Evolutionary conservation across 495 filamentous ascomycete species (phyloP).

Genomic region (Parachaetomium inaequale): DNA sequence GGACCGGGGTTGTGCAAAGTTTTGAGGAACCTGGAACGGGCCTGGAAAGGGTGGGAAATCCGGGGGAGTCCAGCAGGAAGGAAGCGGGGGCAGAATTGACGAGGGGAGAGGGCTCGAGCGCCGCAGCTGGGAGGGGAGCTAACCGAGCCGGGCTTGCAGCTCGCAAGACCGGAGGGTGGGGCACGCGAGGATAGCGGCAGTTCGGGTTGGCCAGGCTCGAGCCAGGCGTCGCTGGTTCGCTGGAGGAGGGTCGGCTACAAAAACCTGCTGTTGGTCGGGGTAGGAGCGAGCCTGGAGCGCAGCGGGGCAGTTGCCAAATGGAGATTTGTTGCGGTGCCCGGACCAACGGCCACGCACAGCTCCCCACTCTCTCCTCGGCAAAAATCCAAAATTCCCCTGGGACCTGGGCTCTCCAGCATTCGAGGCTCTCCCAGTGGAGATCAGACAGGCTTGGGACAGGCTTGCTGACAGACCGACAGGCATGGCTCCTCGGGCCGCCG

Average conservation of each 20-base stretch:
- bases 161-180: not conserved
- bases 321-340: not conserved
- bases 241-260: not conserved
- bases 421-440: not conserved
- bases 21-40: not conserved
- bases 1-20: not conserved
- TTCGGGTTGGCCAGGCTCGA: not conserved
- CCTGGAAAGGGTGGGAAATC: not conserved
- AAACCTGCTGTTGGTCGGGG: not conserved
- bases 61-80: not conserved
- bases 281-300: not conserved
- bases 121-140: not conserved
- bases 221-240: not conserved
- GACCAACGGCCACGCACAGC: not conserved
- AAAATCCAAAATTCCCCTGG: not conserved
- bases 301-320: not conserved
- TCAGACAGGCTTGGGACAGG: not conserved
- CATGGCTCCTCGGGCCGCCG: not conserved
- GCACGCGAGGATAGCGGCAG: not conserved
- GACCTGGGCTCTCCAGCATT: not conserved
- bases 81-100: not conserved
- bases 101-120: constrained; percentile 1
- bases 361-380: not conserved
- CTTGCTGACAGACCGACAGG: not conserved
- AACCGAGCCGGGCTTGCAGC: not conserved